Evolutionary conservation across 345 rosid species (phyloP), one percentile per base, ranked within the genome.

Genomic region (Linum trigynum): DNA sequence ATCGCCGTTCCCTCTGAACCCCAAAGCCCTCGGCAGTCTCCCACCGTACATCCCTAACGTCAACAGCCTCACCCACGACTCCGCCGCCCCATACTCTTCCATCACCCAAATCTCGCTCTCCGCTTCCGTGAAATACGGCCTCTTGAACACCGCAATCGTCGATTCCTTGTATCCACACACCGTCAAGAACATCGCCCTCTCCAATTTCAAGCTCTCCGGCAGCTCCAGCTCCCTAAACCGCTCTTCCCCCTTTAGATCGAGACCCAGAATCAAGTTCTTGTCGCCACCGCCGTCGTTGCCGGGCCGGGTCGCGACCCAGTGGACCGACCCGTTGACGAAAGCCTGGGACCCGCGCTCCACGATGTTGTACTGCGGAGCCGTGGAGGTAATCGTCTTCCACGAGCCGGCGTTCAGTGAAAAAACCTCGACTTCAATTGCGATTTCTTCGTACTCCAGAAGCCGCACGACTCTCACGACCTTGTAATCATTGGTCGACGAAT

Each of bases 241-340:
- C 35, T 65, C 67, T 1, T 37, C 7, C 3, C 43, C 40, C 11
- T 23, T 23, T 23, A 51, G 2, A 11, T 51, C 23, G 55, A 65
- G 39, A 11, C 37, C 59, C 43, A 65, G 7, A 5, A 65, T 41
- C 60, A 39, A 39, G 9, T 7, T 53, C 17, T n/a, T 37, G 38
- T 7, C 39, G 7, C 58, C 9, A 16, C 59, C 41, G 15, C 37
- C 23, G 9, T 39, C 8, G 37, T 17, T 11, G 0, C 5, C 16
- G 23, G 36, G 4, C 38, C 16, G 39, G 14, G 59, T 41, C 16
- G 55, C 39, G 41, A 65, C 38, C 61, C 61, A 55, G 55, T 65
- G 67, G 5, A 65, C 42, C 15, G 55, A 38, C 39, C 67, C 67
- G 55, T 65, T 65, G 39, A 65, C 67, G 32, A 65, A 65, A 38